Evolutionary conservation across 495 filamentous ascomycete genomes (phyloP), one percentile per base, ranked within the genome.

Genomic region (Hyaloscypha variabilis): DNA sequence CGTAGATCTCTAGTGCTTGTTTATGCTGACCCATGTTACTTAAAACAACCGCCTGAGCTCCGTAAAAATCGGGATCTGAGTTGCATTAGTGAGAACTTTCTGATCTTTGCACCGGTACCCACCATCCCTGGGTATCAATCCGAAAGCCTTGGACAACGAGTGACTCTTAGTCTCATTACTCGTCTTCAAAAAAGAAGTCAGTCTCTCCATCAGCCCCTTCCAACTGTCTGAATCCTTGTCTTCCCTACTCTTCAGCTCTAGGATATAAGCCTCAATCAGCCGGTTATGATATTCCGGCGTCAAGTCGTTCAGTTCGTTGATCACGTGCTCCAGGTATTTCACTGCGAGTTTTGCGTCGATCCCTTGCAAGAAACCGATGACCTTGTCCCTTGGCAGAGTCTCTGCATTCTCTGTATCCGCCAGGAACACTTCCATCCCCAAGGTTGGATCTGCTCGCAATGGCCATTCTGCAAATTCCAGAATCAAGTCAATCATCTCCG

Each of bases 11-110:
- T 24, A 99, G 77, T 0, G 96, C 94, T 74, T 97, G 92, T 73
- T 92, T 90, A 77, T 99, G 94, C 64, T 93, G 90, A 10, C 91
- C 93, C 91, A 99, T 96, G 69, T 96, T 96, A 75, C 92, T 93
- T 31, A 98, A 87, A 10, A 98, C 88, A 34, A 97, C 89, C 24
- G 96, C 96, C 59, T 93, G 88, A 5, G 92, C 89, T 75, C 98
- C 95, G 77, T 90, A 96, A 74, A 95, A 96, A 17, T 87, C 81
- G 1, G 93, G 85, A 74, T 97, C 92, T 94, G 58, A 25, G 52
- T 34, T 8, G 25, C 14, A n/a, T 39, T 23, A 46, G 31, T n/a
- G 34, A 59, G 19, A 57, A 3, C 14, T 57, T 29, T n/a, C 23
- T 13, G 21, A 59, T 11, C 6, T 39, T 25, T 19, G 6, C 25